Conservation (phyloP, 345 rosid genomes). For the Hypericum perforatum region DNA sequence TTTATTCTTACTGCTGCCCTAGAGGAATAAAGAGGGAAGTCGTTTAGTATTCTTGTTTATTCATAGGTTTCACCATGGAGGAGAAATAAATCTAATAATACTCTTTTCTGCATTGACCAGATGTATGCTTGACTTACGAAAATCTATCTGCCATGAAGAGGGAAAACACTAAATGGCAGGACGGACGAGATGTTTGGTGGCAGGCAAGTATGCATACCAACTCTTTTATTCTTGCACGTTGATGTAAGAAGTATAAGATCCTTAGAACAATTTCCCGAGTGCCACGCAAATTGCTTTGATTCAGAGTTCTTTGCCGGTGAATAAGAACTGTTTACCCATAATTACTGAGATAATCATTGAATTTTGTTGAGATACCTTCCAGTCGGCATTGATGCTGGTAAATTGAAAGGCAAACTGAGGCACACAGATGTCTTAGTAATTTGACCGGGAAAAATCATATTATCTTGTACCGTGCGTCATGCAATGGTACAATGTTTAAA, state of each 20-base stretch:
- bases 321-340: too few species aligned
- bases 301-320: too few species aligned
- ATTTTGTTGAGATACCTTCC: too few species aligned
- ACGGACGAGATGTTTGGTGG: conserved; percentile 93
- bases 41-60: neutral
- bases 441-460: too few species aligned
- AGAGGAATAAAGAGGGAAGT: too few species aligned
- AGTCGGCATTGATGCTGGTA: too few species aligned
- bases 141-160: conserved; percentile 59
- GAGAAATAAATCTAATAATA: neutral
- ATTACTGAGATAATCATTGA: too few species aligned
- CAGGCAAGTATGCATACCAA: conserved; percentile 42
- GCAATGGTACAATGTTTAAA: too few species aligned
- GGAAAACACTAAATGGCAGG: conserved; percentile 75
- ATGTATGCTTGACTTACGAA: conserved; percentile 66
- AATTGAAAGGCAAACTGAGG: too few species aligned
- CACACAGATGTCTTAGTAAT: too few species aligned
- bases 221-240: neutral
- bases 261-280: neutral
- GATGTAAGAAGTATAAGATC: neutral
- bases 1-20: too few species aligned
- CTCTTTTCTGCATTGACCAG: conserved; percentile 30
- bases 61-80: neutral
- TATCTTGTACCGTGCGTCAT: too few species aligned
- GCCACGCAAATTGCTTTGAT: neutral